Conservation (phyloP, 306 rosid genomes). For the Malus sieversii region DNA sequence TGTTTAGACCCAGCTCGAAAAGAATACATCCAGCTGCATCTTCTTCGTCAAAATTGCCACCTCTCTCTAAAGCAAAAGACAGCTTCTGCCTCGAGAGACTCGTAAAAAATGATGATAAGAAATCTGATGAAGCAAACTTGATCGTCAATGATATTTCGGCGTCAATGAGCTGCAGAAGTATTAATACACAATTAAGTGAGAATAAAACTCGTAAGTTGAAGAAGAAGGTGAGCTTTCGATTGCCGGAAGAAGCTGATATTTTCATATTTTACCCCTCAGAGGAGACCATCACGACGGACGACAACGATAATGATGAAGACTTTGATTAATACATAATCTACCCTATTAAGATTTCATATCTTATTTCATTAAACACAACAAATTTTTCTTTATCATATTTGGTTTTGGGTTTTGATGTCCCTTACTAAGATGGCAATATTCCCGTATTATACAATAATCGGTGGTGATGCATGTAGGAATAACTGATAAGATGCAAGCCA, state of each 20-base stretch:
- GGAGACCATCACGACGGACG: not conserved
- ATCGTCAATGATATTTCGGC: not conserved
- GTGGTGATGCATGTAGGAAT: not conserved
- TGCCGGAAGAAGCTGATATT: constrained; percentile 35
- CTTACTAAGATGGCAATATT: no score
- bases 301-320: not conserved
- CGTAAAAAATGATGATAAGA: not conserved
- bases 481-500: not conserved
- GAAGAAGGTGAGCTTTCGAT: constrained; percentile 31
- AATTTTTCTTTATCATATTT: not conserved
- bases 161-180: not conserved
- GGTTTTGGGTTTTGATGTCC: not conserved
- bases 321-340: not conserved
- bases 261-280: constrained; percentile 23
- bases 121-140: not conserved
- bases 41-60: not conserved
- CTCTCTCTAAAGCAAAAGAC: constrained; percentile 13
- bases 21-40: constrained; percentile 23
- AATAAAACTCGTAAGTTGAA: constrained; percentile 1
- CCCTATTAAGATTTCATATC: not conserved
- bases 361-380: not conserved
- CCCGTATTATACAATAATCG: no score
- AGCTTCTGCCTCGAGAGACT: constrained; percentile 7
- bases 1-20: constrained; percentile 1
- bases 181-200: not conserved